Conservation (phyloP, 495 filamentous ascomycete genomes). For the Sabuloglossum arenarium region DNA sequence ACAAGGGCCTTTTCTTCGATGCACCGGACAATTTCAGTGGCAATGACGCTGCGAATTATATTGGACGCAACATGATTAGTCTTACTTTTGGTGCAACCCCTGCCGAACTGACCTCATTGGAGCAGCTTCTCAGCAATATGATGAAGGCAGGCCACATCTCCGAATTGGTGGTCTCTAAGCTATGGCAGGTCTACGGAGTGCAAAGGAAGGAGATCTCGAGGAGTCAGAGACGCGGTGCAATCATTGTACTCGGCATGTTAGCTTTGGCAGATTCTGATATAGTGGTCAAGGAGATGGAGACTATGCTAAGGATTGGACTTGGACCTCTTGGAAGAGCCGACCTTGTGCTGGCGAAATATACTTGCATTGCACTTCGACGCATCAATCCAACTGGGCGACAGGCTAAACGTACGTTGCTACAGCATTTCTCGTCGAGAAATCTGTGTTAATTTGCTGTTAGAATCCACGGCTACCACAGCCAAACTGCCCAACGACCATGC, state of each 20-base stretch:
- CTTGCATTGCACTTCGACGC: conserved; percentile 74
- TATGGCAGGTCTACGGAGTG: conserved; percentile 95
- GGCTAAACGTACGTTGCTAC: conserved; percentile 28
- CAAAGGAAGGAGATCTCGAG: conserved; percentile 84
- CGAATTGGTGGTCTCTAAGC: conserved; percentile 69
- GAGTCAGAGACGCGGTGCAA: conserved; percentile 78
- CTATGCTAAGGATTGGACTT: conserved; percentile 76
- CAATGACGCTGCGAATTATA: conserved; percentile 88
- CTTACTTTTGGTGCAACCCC: conserved; percentile 87
- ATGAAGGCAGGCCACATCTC: conserved; percentile 80
- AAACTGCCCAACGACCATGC: conserved; percentile 86
- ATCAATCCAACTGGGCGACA: conserved; percentile 70
- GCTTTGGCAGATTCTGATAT: conserved; percentile 83
- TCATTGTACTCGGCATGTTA: conserved; percentile 95
- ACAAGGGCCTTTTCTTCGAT: conserved; percentile 88
- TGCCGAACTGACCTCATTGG: conserved; percentile 83
- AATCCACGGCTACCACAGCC: conserved; percentile 39
- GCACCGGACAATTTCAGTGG: conserved; percentile 67
- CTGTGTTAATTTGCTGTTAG: conserved; percentile 10
- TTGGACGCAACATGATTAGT: conserved; percentile 97
- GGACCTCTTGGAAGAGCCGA: conserved; percentile 61
- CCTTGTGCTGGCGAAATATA: conserved; percentile 78
- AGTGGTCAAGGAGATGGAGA: conserved; percentile 81
- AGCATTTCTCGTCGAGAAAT: neutral
- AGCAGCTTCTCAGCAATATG: conserved; percentile 90